Evolutionary conservation across 805 yeast genomes (phyloP).

Genomic region (Starmerella vaccinii): DNA sequence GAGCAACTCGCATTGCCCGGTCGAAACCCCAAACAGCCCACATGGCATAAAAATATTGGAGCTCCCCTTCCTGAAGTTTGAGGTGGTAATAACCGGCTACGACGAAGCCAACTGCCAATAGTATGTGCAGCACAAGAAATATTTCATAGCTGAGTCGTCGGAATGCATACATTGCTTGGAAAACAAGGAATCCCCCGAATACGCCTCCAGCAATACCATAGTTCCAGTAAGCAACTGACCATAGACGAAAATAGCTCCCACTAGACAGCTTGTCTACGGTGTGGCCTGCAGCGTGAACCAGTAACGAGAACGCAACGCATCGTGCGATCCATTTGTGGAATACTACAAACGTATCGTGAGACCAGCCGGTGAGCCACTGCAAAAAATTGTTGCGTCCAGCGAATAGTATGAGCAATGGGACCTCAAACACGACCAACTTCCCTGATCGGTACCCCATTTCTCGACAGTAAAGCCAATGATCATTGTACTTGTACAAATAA

Average conservation of each 20-base stretch:
- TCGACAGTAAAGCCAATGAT: neutral
- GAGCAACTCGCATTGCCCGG: slow-evolving; percentile 44
- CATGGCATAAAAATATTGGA: slow-evolving; percentile 37
- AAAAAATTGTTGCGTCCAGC: slow-evolving; percentile 65
- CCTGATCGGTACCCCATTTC: slow-evolving; percentile 9
- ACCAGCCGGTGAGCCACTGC: slow-evolving; percentile 48
- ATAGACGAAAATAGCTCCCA: slow-evolving; percentile 9
- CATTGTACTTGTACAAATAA: slow-evolving; percentile 6
- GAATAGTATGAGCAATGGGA: slow-evolving; percentile 31
- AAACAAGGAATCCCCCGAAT: slow-evolving; percentile 33
- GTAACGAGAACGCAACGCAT: slow-evolving; percentile 19
- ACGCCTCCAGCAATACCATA: slow-evolving; percentile 22
- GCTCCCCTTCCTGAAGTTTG: slow-evolving; percentile 29
- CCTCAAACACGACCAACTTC: slow-evolving; percentile 14
- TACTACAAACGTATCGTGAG: slow-evolving; percentile 46
- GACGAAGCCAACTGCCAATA: slow-evolving; percentile 38
- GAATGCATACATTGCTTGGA: slow-evolving; percentile 42
- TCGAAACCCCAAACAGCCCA: slow-evolving; percentile 64
- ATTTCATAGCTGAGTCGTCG: slow-evolving; percentile 47
- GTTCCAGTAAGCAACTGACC: slow-evolving; percentile 15
- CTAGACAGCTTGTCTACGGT: slow-evolving; percentile 15
- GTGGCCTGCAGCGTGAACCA: slow-evolving; percentile 25
- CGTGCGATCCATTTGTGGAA: slow-evolving; percentile 39
- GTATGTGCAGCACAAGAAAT: slow-evolving; percentile 45
- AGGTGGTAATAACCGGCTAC: slow-evolving; percentile 49